Evolutionary conservation across 2,329 filamentous ascomycete genomes (phyloP).

Genomic region (Sporothrix phasma): DNA sequence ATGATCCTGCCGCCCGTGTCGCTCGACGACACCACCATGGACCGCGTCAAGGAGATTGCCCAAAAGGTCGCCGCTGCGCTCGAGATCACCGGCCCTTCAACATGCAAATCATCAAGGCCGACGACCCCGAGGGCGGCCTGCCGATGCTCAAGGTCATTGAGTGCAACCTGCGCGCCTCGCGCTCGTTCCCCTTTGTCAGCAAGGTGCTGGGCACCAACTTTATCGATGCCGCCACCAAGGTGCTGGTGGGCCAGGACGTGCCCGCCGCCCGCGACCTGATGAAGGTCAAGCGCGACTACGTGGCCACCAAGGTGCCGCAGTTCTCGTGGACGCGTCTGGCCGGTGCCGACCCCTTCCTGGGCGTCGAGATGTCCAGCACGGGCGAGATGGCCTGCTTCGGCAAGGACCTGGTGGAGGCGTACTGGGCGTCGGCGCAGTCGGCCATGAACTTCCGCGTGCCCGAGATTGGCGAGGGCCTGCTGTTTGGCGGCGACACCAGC

Average conservation of each 20-base stretch:
- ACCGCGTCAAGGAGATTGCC: slow-evolving; percentile 88
- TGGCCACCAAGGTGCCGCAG: slow-evolving; percentile 95
- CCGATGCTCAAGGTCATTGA: slow-evolving; percentile 95
- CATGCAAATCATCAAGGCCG: slow-evolving; percentile 99
- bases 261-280: slow-evolving; percentile 82
- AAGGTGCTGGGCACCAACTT: slow-evolving; percentile 97
- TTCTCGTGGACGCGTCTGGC: slow-evolving; percentile 98
- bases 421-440: slow-evolving; percentile 93
- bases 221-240: slow-evolving; percentile 92
- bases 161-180: slow-evolving; percentile 91
- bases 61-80: slow-evolving; percentile 94
- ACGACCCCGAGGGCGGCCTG: slow-evolving; percentile 70
- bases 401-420: slow-evolving; percentile 88
- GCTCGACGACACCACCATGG: slow-evolving; percentile 68
- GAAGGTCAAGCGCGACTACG: slow-evolving; percentile 77
- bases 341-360: slow-evolving; percentile 92
- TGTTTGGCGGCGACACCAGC: slow-evolving; percentile 72
- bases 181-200: slow-evolving; percentile 95
- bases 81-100: slow-evolving; percentile 97
- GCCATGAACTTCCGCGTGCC: slow-evolving; percentile 99
- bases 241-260: slow-evolving; percentile 68
- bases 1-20: slow-evolving; percentile 79
- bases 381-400: slow-evolving; percentile 99
- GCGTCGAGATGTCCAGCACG: slow-evolving; percentile 94
- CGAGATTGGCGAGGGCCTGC: slow-evolving; percentile 85